Percentiles rank a stretch among this genome's conserved stretches.
Evolutionary conservation across 306 rosid species (phyloP).

Genomic region (Dryas drummondii): DNA sequence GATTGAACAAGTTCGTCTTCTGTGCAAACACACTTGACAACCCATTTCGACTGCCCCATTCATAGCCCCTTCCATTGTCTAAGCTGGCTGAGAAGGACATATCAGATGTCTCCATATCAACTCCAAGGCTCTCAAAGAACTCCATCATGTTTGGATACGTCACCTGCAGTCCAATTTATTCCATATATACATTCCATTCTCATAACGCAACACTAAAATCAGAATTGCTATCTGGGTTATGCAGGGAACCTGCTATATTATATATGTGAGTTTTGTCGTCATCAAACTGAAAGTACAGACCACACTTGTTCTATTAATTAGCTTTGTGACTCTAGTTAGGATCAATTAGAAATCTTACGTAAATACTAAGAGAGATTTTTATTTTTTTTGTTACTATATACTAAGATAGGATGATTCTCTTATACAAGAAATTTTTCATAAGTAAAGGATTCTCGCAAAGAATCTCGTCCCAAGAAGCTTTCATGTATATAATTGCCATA

Average conservation of each 20-base stretch:
- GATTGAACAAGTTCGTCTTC: constrained; percentile 64
- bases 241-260: not conserved
- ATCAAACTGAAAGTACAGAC: constrained; percentile 10
- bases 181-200: not conserved
- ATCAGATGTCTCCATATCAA: constrained; percentile 80
- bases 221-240: not conserved
- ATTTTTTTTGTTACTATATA: too few species aligned
- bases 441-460: too few species aligned
- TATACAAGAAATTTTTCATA: too few species aligned
- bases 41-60: constrained; percentile 91
- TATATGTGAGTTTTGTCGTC: constrained; percentile 35
- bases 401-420: too few species aligned
- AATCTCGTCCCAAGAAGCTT: too few species aligned
- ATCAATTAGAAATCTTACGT: too few species aligned
- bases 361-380: too few species aligned
- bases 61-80: constrained; percentile 69
- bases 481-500: too few species aligned
- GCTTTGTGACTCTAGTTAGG: too few species aligned
- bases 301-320: too few species aligned
- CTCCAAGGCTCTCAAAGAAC: constrained; percentile 75
- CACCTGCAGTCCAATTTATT: constrained; percentile 52
- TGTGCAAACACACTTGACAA: constrained; percentile 76
- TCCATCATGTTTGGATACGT: constrained; percentile 95
- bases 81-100: constrained; percentile 84
- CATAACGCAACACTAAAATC: not conserved